Evolutionary conservation across 208 protist species (phyloP), one percentile per base, ranked within the genome.

Genomic region (Crithidia expoeki): DNA sequence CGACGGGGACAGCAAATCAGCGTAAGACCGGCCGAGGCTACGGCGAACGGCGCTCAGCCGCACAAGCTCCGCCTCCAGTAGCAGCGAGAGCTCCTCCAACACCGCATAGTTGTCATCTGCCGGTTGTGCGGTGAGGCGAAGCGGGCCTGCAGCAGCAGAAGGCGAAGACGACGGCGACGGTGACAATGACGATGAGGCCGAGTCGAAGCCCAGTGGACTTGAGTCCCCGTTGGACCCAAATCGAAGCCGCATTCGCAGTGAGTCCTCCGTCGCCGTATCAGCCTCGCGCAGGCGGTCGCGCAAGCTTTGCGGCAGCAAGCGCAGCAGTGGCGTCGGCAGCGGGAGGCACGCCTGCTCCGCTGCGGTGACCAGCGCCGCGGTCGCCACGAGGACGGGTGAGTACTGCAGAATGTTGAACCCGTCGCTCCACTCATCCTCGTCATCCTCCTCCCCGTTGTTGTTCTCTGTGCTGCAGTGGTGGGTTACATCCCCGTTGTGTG

Each of bases 311-410:
- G 80, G 81, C 47, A 90, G 67, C 25, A 88, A 53, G 2, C 69
- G 63, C 25, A 76, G 33, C 23, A 91, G 44, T 9, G 81, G 79
- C 2, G 49, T 51, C 17, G 86, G 86, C 16, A 91, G 80, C 2
- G 72, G 50, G 61, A 83, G 66, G 27, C 58, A 16, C 7, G 80
- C 42, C 51, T 76, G 59, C 71, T 88, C 79, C 28, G 87, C 84
- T 5, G 81, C 79, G 2, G 75, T 70, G 16, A 76, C 77, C 12
- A 90, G 46, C 52, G 88, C 74, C 19, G 82, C 84, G 16, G 80
- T 44, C 19, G 67, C 84, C 21, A 89, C 59, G 19, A 81, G 50
- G 16, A 77, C 58, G 1, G 74, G 83, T 1, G 72, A 53, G 49
- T 79, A 46, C 14, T 69, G 64, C 47, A 80, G 73, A 17, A 79